Base-by-base conservation (phyloP, 768 basidiomycete genomes). In the Chiua virens region DNA sequence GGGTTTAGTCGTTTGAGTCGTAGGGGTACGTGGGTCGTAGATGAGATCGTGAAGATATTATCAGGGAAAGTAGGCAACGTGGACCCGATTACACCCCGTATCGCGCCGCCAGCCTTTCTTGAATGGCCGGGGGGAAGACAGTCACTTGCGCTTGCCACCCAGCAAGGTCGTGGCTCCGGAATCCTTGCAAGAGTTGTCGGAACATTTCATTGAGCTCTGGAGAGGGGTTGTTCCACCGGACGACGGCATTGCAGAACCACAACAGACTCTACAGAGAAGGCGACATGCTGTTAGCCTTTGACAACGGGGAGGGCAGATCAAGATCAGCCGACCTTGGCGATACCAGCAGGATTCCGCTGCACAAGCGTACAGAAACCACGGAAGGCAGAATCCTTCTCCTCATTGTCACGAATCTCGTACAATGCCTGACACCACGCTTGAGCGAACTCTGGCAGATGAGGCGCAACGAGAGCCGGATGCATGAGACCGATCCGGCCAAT, bases 321-420 rank as follows among this genome's bases (percentile, higher is more conserved):
- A 10, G 10, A 25, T 36, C 17, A 7, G 71, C 85, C 54, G 49
- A 89, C 94, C 83, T 93, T 93, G 38, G 91, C 83, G 53, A 98
- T 92, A 3, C 96, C 97, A 54, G 83, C 82, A 17, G 97, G 97
- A 67, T 99, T 99, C 27, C 83, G 83, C 70, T 95, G 92, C 53
- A 98, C 92, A 34, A 98, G 85, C 25, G 92, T 92, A 71, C 97
- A 99, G 61, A 99, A 82, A 3, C 97, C 97, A 50, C 95, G 81
- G 83, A 98, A 99, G 7, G 97, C 97, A 20, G 94, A 98, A 64
- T 98, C 97, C 73, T 98, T 99, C 76, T 99, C 97, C 61, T 98
- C 96, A 63, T 98, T 99, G 64, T 99, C 97, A 56, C 97, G 87
- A 68, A 99, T 99, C 71, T 98, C 97, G 66, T 94, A 94, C 47